Base-by-base conservation (phyloP, 148 eudicot species). In the Vaccinium corymbosum region DNA sequence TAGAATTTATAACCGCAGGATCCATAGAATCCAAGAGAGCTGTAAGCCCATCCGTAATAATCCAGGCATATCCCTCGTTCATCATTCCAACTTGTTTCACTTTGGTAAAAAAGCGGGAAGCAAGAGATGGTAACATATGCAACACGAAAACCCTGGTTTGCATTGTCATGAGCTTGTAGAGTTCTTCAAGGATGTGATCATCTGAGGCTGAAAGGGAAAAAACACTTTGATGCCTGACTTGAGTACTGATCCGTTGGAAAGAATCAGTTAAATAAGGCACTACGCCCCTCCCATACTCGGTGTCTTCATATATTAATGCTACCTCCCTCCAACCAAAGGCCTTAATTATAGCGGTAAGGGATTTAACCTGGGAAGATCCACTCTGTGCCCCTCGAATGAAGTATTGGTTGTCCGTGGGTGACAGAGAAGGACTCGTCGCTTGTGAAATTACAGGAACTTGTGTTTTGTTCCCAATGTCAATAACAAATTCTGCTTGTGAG, bases 11-110 rank as follows among this genome's bases (percentile, higher is more conserved):
- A 2, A 78, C 90, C 7, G 7, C 9, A 57, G 75, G 79, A 76
- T 91, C 88, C 61, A 89, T 25, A 4, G 84, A 84, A 84, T 83
- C 87, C 82, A 93, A 83, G 7, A 83, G 88, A 90, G 89, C 78
- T 0, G 92, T 90, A 50, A 92, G 80, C 15, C 66, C 87, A 82
- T 85, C 91, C 5, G 97, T 90, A 55, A 91, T 85, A 42, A 93
- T 89, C 98, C 98, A 95, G 8, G 86, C 97, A 82, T 92, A 93
- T 20, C 92, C 97, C 27, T 85, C 14, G 14, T 70, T 82, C 95
- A 95, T 92, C 98, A 95, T 95, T 68, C 88, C 93, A 57, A 84
- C 76, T 82, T 89, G 62, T n/a, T 88, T 83, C 3, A 87, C 98
- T 70, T 73, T 87, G 9, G 79, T 8, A 81, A 95, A 95, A 6